Evolutionary conservation across 2,329 filamentous ascomycete species (phyloP), one percentile per base, ranked within the genome.

Genomic region (Paraconiothyrium sp.): DNA sequence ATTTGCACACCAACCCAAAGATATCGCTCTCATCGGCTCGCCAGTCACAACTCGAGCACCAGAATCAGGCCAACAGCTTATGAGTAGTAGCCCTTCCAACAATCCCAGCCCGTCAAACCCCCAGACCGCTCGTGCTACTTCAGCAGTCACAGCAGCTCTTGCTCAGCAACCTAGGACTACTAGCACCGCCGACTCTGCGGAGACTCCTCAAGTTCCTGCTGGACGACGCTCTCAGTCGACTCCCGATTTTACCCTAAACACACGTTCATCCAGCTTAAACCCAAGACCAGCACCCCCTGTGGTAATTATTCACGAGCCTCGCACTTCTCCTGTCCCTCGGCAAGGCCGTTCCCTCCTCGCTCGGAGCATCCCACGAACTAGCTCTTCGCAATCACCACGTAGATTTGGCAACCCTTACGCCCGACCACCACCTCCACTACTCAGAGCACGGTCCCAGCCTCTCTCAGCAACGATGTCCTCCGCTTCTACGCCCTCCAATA

Each of bases 401-500:
- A 46, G 24, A 50, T 39, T 55, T 51, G 54, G 55, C 7, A 64
- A 59, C 20, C 66, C 64, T 9, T 67, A 70, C 63, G 49, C 66
- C 47, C 66, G 61, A 39, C 63, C 59, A 39, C 63, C 58, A 44
- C 47, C 57, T 30, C 61, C 62, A 51, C 27, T 34, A 4, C 9
- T 10, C 27, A 62, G 65, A 54, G 57, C 65, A 13, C 61, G 49
- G 10, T 71, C 73, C 22, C 66, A 67, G 34, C 62, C 70, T 8
- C 59, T 54, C 30, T 61, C 54, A 54, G 50, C 57, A 61, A 61
- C 62, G 13, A 77, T 77, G 75, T 78, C 76, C 68, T 77, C 76
- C 22, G 64, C 68, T 32, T 77, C 76, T 34, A 73, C 75, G 14
- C 71, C 74, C 20, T 67, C 68, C 24, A 73, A 63, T 61, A 78